Percentiles rank a stretch among this genome's conserved stretches.
Conservation (phyloP, 2,329 filamentous ascomycete species). For the Fusarium sp. region DNA sequence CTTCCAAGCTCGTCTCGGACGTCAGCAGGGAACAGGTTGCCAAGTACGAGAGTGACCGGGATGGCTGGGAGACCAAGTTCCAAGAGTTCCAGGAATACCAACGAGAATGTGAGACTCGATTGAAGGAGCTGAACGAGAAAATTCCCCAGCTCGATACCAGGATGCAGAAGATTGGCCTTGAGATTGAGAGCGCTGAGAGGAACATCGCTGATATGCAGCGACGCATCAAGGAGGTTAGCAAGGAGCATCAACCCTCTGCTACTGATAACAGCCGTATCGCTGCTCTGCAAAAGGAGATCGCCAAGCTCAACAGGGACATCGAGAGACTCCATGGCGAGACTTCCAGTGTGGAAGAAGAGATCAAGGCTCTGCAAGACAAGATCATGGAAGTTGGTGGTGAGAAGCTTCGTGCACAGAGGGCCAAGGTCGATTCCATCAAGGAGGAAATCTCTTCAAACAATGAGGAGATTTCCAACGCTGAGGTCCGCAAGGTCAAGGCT, state of each 20-base stretch:
- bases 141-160: slow-evolving; percentile 89
- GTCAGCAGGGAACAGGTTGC: slow-evolving; percentile 88
- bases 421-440: slow-evolving; percentile 89
- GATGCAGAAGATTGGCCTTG: slow-evolving; percentile 90
- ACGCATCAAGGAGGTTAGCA: slow-evolving; percentile 84
- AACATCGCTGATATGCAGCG: slow-evolving; percentile 88
- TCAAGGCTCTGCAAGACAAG: slow-evolving; percentile 91
- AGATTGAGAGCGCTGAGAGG: slow-evolving; percentile 86
- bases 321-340: slow-evolving; percentile 85
- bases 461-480: slow-evolving; percentile 86
- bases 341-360: slow-evolving; percentile 90
- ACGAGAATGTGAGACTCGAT: slow-evolving; percentile 78
- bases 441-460: slow-evolving; percentile 84
- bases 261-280: slow-evolving; percentile 80
- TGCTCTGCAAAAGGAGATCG: slow-evolving; percentile 81
- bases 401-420: slow-evolving; percentile 87
- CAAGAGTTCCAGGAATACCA: slow-evolving; percentile 87
- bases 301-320: slow-evolving; percentile 80
- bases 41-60: slow-evolving; percentile 88
- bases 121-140: slow-evolving; percentile 79
- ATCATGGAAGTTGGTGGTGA: slow-evolving; percentile 99
- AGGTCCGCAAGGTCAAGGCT: slow-evolving; percentile 90
- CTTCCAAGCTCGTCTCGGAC: slow-evolving; percentile 90
- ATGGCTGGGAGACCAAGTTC: slow-evolving; percentile 85
- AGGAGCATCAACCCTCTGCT: slow-evolving; percentile 83